Evolutionary conservation across 2,329 filamentous ascomycete species (phyloP).

Genomic region (Alternaria atra): DNA sequence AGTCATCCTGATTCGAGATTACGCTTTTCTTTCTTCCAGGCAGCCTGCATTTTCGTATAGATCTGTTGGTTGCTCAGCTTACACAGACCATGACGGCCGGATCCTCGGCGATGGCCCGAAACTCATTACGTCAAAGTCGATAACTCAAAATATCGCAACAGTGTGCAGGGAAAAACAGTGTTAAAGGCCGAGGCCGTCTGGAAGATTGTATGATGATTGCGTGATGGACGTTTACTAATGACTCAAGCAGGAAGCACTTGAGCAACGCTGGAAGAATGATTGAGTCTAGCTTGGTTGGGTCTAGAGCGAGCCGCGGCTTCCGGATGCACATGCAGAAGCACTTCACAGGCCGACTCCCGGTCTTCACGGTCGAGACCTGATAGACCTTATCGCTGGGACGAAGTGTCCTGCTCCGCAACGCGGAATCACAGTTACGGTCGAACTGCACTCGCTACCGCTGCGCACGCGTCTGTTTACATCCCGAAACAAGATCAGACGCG

Average conservation of each 20-base stretch:
- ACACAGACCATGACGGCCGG: conserved; percentile 1
- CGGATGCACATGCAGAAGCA: not conserved
- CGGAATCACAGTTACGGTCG: not conserved
- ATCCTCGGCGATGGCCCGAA: conserved; percentile 6
- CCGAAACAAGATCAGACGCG: not conserved
- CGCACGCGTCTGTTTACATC: not conserved
- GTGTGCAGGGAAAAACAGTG: not conserved
- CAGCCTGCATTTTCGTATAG: not conserved
- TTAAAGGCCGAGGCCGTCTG: not conserved
- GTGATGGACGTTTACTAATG: not conserved
- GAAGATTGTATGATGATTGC: not conserved
- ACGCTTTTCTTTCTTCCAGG: not conserved
- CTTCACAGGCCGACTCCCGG: not conserved
- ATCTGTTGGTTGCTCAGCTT: not conserved
- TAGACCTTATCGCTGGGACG: not conserved
- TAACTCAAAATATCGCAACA: not conserved
- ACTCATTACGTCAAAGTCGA: not conserved
- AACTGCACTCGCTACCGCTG: not conserved
- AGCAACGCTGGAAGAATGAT: not conserved
- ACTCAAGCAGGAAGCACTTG: not conserved
- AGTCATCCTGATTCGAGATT: not conserved
- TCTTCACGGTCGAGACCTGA: not conserved
- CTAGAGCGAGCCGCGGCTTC: not conserved
- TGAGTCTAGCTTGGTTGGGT: not conserved
- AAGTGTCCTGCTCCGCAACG: not conserved